Percentiles rank a stretch among this genome's conserved stretches.
phyloP scores from a whole-genome alignment of 352 stramenopile species.

The Phytophthora litchii region DNA sequence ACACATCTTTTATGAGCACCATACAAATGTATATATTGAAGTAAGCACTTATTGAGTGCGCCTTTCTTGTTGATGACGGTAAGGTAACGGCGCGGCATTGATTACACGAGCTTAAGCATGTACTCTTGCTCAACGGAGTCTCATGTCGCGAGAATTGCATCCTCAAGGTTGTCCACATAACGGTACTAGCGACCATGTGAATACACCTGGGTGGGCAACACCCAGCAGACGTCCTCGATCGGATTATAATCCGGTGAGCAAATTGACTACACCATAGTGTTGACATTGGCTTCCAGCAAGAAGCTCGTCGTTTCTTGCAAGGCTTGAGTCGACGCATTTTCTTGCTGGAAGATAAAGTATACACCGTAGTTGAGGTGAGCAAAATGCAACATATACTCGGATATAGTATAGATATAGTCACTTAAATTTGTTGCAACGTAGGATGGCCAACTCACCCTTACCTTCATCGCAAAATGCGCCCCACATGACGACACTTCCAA shows the following conservation, averaged over 20 bases:
- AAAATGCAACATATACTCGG: conserved; percentile 1
- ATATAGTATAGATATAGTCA: conserved; percentile 2
- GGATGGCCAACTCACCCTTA: not conserved
- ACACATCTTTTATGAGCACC: too few relatives aligned
- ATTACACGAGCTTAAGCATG: too few relatives aligned
- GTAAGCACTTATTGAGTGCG: too few relatives aligned
- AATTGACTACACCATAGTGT: conserved; percentile 8
- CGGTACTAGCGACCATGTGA: too few relatives aligned
- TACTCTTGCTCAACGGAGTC: too few relatives aligned
- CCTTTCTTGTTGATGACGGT: too few relatives aligned
- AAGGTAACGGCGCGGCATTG: too few relatives aligned
- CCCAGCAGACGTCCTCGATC: not conserved
- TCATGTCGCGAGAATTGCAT: too few relatives aligned
- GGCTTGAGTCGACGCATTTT: not conserved
- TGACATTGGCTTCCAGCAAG: conserved; percentile 11
- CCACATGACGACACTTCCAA: not conserved
- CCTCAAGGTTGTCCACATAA: too few relatives aligned
- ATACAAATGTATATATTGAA: too few relatives aligned
- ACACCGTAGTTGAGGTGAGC: not conserved
- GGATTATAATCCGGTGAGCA: conserved; percentile 6
- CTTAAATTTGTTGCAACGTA: not conserved
- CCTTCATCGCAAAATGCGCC: not conserved
- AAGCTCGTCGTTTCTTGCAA: conserved; percentile 4
- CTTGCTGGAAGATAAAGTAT: conserved; percentile 1
- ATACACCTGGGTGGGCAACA: too few relatives aligned